These are phyloP conservation scores for Gossypium turneri DNA, from an alignment of 345 rosid species.

Conservation along the genomic window DNA sequence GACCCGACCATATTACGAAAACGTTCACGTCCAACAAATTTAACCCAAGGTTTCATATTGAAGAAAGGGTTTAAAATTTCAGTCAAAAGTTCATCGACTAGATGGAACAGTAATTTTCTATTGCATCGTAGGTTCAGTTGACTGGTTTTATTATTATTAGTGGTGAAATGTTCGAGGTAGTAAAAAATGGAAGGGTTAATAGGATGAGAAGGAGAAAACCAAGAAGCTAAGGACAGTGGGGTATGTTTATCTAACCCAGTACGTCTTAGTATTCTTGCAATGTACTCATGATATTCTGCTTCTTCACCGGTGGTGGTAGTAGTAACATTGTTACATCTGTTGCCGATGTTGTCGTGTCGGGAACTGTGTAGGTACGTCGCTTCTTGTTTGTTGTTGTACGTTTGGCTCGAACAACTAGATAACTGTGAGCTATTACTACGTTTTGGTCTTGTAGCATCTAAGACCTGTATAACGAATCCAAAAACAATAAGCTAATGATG, in stretches of 20 bases:
- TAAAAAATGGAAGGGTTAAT: constrained; percentile 67
- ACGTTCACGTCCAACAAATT: background rate
- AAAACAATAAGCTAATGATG: background rate
- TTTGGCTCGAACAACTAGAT: constrained; percentile 57
- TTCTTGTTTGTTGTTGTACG: constrained; percentile 45
- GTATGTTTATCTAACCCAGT: constrained; percentile 48
- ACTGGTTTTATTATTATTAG: constrained; percentile 10
- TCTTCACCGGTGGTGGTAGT: constrained; percentile 11
- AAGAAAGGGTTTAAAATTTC: constrained; percentile 52
- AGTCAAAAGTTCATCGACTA: constrained; percentile 58
- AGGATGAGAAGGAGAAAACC: constrained; percentile 69
- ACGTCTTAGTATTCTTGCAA: constrained; percentile 47
- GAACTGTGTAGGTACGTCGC: constrained; percentile 21
- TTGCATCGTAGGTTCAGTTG: constrained; percentile 46
- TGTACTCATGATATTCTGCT: constrained; percentile 47
- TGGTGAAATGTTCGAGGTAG: constrained; percentile 44
- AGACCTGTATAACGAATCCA: constrained; percentile 1
- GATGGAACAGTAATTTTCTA: constrained; percentile 58
- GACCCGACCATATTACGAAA: constrained; percentile 30
- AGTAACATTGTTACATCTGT: constrained; percentile 21
- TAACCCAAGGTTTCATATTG: constrained; percentile 47
- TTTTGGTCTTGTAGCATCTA: constrained; percentile 37
- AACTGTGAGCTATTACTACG: constrained; percentile 38
- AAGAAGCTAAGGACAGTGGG: constrained; percentile 39
- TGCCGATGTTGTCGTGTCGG: constrained; percentile 23